A percentile compares a stretch with the other conserved stretches of the same genome.
Conservation (phyloP, 768 basidiomycete species). For the Leccinum longicurvipes region DNA sequence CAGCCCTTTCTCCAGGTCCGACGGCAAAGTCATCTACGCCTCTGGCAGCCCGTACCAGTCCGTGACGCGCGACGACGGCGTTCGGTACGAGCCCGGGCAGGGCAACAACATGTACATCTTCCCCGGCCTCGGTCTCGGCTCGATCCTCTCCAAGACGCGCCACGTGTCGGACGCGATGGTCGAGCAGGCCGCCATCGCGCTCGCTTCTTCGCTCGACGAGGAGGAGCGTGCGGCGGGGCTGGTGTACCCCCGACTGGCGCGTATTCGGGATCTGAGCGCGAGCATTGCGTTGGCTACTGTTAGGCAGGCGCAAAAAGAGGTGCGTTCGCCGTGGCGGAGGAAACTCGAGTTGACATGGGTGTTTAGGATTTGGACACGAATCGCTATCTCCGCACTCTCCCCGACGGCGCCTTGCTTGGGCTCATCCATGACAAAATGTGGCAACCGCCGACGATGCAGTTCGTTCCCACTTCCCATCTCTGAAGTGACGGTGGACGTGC, state of each 20-base stretch:
- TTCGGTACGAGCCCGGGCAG: slow-evolving; percentile 60
- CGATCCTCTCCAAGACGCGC: slow-evolving; percentile 54
- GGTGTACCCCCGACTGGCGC: slow-evolving; percentile 65
- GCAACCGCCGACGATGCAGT: slow-evolving; percentile 35
- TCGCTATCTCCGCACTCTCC: slow-evolving; percentile 42
- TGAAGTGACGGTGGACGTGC: slow-evolving; percentile 2
- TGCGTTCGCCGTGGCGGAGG: slow-evolving; percentile 26
- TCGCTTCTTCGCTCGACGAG: slow-evolving; percentile 51
- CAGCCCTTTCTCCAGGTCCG: slow-evolving; percentile 41
- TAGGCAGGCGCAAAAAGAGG: slow-evolving; percentile 60
- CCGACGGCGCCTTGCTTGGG: slow-evolving; percentile 45
- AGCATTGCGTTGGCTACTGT: slow-evolving; percentile 61
- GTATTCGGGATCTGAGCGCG: slow-evolving; percentile 66
- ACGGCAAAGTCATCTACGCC: slow-evolving; percentile 67
- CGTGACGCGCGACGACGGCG: slow-evolving; percentile 45
- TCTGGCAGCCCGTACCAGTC: slow-evolving; percentile 68
- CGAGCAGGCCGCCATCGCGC: slow-evolving; percentile 59
- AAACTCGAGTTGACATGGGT: neutral
- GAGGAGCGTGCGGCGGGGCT: slow-evolving; percentile 55
- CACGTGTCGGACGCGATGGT: slow-evolving; percentile 69
- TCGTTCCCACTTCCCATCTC: slow-evolving; percentile 10
- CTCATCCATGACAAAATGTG: slow-evolving; percentile 58
- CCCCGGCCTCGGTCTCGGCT: slow-evolving; percentile 59
- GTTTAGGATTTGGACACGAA: slow-evolving; percentile 41
- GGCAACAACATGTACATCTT: slow-evolving; percentile 82